phyloP scores from a whole-genome alignment of 495 filamentous ascomycete genomes.

The Aspergillus funiculosus region DNA sequence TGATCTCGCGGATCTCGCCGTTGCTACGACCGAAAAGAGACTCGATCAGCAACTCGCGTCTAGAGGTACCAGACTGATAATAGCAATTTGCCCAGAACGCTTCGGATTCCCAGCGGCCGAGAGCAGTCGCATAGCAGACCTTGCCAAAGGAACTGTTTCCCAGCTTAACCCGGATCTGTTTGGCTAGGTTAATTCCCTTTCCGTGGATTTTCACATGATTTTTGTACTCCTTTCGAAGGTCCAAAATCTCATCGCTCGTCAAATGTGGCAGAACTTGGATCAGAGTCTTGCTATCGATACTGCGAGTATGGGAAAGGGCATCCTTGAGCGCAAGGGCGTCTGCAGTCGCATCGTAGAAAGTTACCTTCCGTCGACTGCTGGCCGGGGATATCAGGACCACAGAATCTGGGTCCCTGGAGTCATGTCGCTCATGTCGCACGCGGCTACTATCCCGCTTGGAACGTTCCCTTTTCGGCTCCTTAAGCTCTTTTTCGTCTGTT shows the following conservation, averaged over 20 bases:
- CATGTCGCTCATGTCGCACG: slow-evolving; percentile 24
- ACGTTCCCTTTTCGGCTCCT: slow-evolving; percentile 27
- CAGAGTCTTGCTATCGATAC: slow-evolving; percentile 61
- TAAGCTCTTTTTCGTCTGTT: slow-evolving; percentile 23
- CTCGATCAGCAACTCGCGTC: slow-evolving; percentile 87
- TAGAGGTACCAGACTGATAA: slow-evolving; percentile 83
- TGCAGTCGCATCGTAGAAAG: slow-evolving; percentile 66
- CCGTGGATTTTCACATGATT: slow-evolving; percentile 72
- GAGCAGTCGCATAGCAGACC: slow-evolving; percentile 79
- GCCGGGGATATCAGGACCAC: slow-evolving; percentile 30
- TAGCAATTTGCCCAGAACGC: slow-evolving; percentile 98
- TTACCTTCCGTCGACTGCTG: slow-evolving; percentile 45
- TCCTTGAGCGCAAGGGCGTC: slow-evolving; percentile 71
- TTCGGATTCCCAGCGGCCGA: slow-evolving; percentile 89
- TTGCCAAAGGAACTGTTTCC: slow-evolving; percentile 78
- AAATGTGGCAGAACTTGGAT: slow-evolving; percentile 80
- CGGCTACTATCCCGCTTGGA: slow-evolving; percentile 29
- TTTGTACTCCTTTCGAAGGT: slow-evolving; percentile 85
- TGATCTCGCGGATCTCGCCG: slow-evolving; percentile 81
- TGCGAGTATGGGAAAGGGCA: slow-evolving; percentile 64
- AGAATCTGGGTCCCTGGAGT: slow-evolving; percentile 22
- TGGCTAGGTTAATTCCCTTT: slow-evolving; percentile 89
- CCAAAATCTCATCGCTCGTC: slow-evolving; percentile 77
- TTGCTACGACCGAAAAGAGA: slow-evolving; percentile 84
- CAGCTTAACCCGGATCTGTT: slow-evolving; percentile 78